Evolutionary conservation across 2,329 filamentous ascomycete genomes (phyloP), one percentile per base, ranked within the genome.

Genomic region (Blastomyces gilchristii): DNA sequence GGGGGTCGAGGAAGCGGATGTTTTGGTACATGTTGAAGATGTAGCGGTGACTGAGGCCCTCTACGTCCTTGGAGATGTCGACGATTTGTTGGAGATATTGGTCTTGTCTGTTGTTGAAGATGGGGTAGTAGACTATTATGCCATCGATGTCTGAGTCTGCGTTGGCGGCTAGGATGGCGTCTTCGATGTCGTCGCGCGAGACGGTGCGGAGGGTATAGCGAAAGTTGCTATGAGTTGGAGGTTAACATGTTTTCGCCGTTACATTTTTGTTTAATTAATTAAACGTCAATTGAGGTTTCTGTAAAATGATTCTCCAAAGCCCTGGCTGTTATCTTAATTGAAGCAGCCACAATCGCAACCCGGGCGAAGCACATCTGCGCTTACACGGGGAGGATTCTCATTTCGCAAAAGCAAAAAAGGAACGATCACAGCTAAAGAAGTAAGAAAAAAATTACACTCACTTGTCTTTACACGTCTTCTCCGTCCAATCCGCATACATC

Each of bases 1-100:
- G 71, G 31, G 86, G 80, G 77, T 99, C 94, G 63, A 99, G 82
- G 80, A 92, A 97, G 68, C 94, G 90, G 71, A 96, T 85, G 79
- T 99, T 99, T 81, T 97, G 90, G 79, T 97, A 99, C 92, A 99
- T 97, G 83, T 99, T 99, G 84, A 93, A 92, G 72, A 97, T 88
- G 79, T 97, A 92, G 73, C 87, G 87, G 77, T 97, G 93, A 70
- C 88, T 91, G 64, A 99, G 85, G 45, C 94, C 94, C 77, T 99
- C 94, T 68, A 99, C 93, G 72, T 99, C 94, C 78, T 99, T 97
- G 75, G 84, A 79, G 53, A 96, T 83, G 63, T 90, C 87, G 63
- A 97, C 91, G 2, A 95, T 90, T 79, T 97, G 92, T 78, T 97
- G 93, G 68, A 99, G 86, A 76, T 97, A 97, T 75, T 90, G 89